phyloP scores from a whole-genome alignment of 73 alveolate genomes.

The Paramecium caudatum region DNA sequence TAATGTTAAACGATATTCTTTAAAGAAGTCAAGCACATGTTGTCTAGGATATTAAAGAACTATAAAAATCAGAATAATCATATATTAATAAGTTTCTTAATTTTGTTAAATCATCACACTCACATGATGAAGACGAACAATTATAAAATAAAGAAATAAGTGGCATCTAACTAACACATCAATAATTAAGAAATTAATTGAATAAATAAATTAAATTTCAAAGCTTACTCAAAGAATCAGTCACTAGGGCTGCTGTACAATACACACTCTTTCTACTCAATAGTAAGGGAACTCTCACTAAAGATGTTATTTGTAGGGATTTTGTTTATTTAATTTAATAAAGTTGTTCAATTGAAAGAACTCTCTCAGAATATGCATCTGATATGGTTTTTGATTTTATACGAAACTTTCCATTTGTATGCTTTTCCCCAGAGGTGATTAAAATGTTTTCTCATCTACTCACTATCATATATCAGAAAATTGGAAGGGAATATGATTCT shows the following conservation, averaged over 20 bases:
- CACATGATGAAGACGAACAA: slow-evolving; percentile 47
- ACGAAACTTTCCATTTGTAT: slow-evolving; percentile 59
- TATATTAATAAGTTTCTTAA: slow-evolving; percentile 16
- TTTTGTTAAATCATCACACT: slow-evolving; percentile 11
- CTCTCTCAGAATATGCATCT: slow-evolving; percentile 56
- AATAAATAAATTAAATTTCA: slow-evolving; percentile 1
- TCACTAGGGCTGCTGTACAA: slow-evolving; percentile 51
- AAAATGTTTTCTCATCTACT: slow-evolving; percentile 58
- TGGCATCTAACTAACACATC: neutral
- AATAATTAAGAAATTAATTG: neutral
- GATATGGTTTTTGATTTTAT: slow-evolving; percentile 62
- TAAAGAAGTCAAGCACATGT: slow-evolving; percentile 14
- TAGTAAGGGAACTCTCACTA: slow-evolving; percentile 45
- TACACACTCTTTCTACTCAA: neutral
- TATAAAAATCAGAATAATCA: slow-evolving; percentile 17
- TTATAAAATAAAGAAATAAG: neutral
- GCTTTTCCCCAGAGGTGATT: slow-evolving; percentile 63
- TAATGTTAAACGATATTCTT: slow-evolving; percentile 29
- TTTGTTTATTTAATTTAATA: slow-evolving; percentile 55
- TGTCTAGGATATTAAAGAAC: neutral
- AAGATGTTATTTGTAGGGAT: slow-evolving; percentile 71
- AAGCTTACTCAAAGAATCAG: neutral
- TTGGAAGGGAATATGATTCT: slow-evolving; percentile 74
- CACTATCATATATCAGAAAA: slow-evolving; percentile 52
- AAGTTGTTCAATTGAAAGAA: slow-evolving; percentile 66